Percentiles rank a stretch among this genome's conserved stretches.
These are phyloP conservation scores for Talaromyces sp. DNA, from an alignment of 2,329 filamentous ascomycete species.

Conservation along the genomic window DNA sequence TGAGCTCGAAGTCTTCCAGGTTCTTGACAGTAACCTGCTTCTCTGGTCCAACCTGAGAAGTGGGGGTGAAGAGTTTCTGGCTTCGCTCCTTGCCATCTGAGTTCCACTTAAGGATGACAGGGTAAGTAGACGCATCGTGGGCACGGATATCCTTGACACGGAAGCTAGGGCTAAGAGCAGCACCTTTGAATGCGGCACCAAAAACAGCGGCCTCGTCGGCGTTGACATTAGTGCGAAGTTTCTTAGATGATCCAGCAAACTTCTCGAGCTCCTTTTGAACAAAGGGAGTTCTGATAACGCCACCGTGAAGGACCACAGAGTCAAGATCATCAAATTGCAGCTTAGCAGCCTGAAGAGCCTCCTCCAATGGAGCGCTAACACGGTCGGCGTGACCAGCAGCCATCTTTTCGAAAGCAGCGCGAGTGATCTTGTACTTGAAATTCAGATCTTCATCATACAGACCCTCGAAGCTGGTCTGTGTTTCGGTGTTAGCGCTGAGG, in stretches of 20 bases:
- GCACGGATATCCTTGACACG: conserved; percentile 94
- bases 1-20: conserved; percentile 76
- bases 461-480: conserved; percentile 78
- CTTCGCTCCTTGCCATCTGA: conserved; percentile 70
- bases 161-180: conserved; percentile 90
- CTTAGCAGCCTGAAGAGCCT: conserved; percentile 73
- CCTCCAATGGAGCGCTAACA: conserved; percentile 69
- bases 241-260: conserved; percentile 69
- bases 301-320: conserved; percentile 91
- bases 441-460: conserved; percentile 84
- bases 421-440: conserved; percentile 86
- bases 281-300: conserved; percentile 86
- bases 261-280: conserved; percentile 87
- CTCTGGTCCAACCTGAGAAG: conserved; percentile 72
- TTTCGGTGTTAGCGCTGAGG: conserved; percentile 88
- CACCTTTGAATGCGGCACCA: conserved; percentile 91
- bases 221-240: conserved; percentile 92
- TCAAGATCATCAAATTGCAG: conserved; percentile 76
- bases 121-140: conserved; percentile 74
- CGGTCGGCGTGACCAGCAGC: conserved; percentile 68
- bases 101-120: conserved; percentile 74
- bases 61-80: conserved; percentile 81
- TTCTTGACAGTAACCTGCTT: conserved; percentile 87
- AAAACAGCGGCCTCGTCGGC: conserved; percentile 96
- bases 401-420: conserved; percentile 79